These are phyloP conservation scores for Entomortierella lignicola DNA, from an alignment of 192 early-diverging fungal species.

Conservation along the genomic window DNA sequence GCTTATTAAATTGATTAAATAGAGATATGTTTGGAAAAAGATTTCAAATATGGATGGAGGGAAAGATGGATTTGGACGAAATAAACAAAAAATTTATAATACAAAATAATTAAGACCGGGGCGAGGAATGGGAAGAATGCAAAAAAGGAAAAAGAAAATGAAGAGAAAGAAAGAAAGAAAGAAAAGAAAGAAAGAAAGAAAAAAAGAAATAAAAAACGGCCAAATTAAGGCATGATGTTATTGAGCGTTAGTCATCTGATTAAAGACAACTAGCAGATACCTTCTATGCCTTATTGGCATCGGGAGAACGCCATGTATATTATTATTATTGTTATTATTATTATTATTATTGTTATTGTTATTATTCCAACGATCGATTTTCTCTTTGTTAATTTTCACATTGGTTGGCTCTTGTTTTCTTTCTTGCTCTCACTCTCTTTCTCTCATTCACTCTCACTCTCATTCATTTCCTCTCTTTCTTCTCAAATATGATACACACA, in stretches of 20 bases:
- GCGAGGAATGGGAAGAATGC: neutral
- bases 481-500: neutral
- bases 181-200: constrained; percentile 11
- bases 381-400: neutral
- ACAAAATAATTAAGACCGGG: neutral
- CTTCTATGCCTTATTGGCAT: neutral
- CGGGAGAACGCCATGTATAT: no score
- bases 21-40: no score
- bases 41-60: neutral
- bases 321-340: neutral
- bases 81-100: neutral
- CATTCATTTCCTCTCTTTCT: neutral
- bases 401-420: neutral
- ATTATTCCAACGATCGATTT: no score
- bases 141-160: neutral
- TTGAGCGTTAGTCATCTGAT: neutral
- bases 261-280: neutral
- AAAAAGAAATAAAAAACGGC: neutral
- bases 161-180: neutral
- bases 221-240: neutral
- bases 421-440: neutral
- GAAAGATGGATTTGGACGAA: neutral
- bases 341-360: no score
- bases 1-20: neutral
- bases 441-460: neutral